Conservation (phyloP, 2,329 filamentous ascomycete species). For the Neofusicoccum ribis region DNA sequence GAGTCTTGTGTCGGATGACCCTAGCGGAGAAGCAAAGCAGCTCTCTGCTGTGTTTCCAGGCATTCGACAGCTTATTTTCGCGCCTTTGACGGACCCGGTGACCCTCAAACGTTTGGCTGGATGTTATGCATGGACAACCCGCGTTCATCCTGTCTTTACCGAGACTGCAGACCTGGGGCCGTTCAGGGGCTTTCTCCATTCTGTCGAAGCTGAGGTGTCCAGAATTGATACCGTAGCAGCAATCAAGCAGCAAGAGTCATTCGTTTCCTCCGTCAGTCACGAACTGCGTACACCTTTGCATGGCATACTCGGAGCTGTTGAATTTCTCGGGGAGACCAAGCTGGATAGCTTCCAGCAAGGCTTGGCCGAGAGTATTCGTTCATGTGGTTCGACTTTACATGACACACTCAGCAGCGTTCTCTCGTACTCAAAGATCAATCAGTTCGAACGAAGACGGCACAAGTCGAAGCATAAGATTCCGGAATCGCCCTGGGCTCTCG, state of each 20-base stretch:
- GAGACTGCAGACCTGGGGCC: constrained; percentile 22
- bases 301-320: constrained; percentile 18
- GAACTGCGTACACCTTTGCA: constrained; percentile 26
- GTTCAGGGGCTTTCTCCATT: constrained; percentile 23
- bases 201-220: constrained; percentile 19
- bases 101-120: constrained; percentile 24
- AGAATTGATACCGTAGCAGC: constrained; percentile 19
- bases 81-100: constrained; percentile 25
- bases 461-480: constrained; percentile 25
- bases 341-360: constrained; percentile 15
- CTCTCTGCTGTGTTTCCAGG: constrained; percentile 19
- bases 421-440: constrained; percentile 39
- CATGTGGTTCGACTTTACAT: constrained; percentile 43
- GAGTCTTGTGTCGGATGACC: constrained; percentile 18
- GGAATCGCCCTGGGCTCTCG: background rate
- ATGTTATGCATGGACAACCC: constrained; percentile 24
- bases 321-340: constrained; percentile 25
- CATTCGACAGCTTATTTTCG: constrained; percentile 23
- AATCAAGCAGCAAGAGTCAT: constrained; percentile 26
- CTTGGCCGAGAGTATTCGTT: constrained; percentile 31
- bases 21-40: constrained; percentile 19
- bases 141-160: constrained; percentile 21
- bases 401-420: constrained; percentile 39
- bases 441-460: constrained; percentile 11
- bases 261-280: constrained; percentile 45